Conservation (phyloP, 331 rosid species). For the Rosa hybrid region DNA sequence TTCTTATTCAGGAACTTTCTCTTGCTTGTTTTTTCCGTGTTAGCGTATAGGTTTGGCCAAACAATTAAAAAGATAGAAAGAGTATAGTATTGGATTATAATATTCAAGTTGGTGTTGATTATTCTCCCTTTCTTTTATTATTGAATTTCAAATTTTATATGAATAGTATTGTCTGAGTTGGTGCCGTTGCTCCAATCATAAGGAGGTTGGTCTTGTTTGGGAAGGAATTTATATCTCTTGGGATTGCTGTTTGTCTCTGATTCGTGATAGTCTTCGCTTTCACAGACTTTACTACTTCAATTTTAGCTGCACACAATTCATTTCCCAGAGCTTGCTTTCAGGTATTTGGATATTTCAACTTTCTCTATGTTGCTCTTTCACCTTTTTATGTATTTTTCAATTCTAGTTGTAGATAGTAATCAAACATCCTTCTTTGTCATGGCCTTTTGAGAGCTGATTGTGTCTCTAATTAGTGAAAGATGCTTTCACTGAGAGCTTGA, state of each 20-base stretch:
- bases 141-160: slow-evolving; percentile 12
- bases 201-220: slow-evolving; percentile 63
- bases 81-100: neutral
- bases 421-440: neutral
- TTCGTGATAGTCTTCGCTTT: slow-evolving; percentile 22
- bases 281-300: slow-evolving; percentile 1
- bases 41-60: slow-evolving; percentile 29
- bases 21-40: slow-evolving; percentile 34
- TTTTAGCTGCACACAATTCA: neutral
- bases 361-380: neutral
- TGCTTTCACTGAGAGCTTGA: neutral
- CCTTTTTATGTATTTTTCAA: neutral
- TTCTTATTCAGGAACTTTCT: slow-evolving; percentile 28
- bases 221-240: slow-evolving; percentile 47
- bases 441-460: neutral
- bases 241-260: slow-evolving; percentile 61
- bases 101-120: slow-evolving; percentile 34
- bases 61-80: neutral
- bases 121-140: slow-evolving; percentile 20
- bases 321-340: slow-evolving; percentile 10
- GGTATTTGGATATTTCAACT: neutral
- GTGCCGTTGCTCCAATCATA: slow-evolving; percentile 83
- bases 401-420: neutral
- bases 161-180: slow-evolving; percentile 49
- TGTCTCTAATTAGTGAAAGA: neutral